phyloP scores from a whole-genome alignment of 345 rosid species.

The Nasturtium officinale region DNA sequence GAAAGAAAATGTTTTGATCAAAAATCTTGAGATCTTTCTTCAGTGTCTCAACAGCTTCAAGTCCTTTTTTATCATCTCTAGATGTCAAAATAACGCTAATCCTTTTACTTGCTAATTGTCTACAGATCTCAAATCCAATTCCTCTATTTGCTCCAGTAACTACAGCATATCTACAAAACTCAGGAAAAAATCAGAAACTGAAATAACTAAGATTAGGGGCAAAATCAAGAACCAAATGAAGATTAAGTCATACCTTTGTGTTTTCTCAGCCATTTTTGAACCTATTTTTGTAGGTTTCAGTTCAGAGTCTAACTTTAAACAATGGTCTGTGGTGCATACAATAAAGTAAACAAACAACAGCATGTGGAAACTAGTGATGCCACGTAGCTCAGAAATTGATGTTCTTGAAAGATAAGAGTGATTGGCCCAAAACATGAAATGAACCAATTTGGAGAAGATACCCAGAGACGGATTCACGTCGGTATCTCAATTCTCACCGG shows the following conservation, averaged over 20 bases:
- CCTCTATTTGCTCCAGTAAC: slow-evolving; percentile 58
- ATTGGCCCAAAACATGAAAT: too few relatives aligned
- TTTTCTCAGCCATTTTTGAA: slow-evolving; percentile 28
- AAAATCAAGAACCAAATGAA: slow-evolving; percentile 15
- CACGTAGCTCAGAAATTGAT: too few relatives aligned
- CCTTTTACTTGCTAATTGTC: slow-evolving; percentile 43
- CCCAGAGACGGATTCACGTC: too few relatives aligned
- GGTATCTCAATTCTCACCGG: too few relatives aligned
- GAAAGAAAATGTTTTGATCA: slow-evolving; percentile 42
- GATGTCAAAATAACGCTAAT: slow-evolving; percentile 44
- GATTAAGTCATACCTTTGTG: slow-evolving; percentile 14
- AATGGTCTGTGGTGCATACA: too few relatives aligned
- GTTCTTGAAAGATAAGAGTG: too few relatives aligned
- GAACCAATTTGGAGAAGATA: too few relatives aligned
- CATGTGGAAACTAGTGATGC: too few relatives aligned
- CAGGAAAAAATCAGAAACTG: neutral
- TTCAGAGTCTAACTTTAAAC: too few relatives aligned
- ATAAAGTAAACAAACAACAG: too few relatives aligned
- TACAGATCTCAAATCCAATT: slow-evolving; percentile 49
- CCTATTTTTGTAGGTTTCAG: too few relatives aligned
- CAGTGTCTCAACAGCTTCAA: slow-evolving; percentile 52
- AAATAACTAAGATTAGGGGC: neutral
- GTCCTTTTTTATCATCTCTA: slow-evolving; percentile 49
- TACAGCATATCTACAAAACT: slow-evolving; percentile 37
- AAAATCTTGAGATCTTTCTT: slow-evolving; percentile 33